Evolutionary conservation across 176 grass and related monocot genomes (phyloP).

Genomic region (Raddia guianensis): DNA sequence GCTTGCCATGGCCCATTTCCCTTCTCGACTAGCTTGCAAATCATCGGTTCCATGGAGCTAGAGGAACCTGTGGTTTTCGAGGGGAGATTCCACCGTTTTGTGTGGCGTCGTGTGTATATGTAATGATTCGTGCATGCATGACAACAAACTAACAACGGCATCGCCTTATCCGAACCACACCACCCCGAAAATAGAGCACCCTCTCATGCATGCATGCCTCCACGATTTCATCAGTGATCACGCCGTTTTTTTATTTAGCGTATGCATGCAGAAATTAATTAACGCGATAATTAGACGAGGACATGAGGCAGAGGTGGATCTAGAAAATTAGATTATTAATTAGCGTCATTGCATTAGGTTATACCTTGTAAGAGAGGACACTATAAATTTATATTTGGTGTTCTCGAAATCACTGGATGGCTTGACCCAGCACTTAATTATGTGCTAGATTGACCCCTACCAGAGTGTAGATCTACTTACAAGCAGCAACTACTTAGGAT

Average conservation of each 20-base stretch:
- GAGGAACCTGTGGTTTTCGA: constrained; percentile 14
- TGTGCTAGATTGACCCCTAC: too few species aligned
- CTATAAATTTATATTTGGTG: too few species aligned
- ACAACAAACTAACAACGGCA: constrained; percentile 40
- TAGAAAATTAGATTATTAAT: too few species aligned
- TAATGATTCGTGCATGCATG: constrained; percentile 23
- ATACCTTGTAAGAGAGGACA: too few species aligned
- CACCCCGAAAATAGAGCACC: too few species aligned
- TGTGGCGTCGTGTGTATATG: constrained; percentile 6
- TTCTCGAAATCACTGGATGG: too few species aligned
- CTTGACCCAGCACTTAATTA: too few species aligned
- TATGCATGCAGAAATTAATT: neutral
- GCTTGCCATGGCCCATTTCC: constrained; percentile 14
- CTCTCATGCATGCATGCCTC: neutral
- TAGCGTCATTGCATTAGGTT: too few species aligned
- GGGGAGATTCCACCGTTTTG: neutral
- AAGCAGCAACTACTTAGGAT: too few species aligned
- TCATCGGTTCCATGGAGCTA: constrained; percentile 5
- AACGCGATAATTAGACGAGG: neutral
- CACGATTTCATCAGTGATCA: neutral
- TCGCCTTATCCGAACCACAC: constrained; percentile 11
- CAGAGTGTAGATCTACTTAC: too few species aligned
- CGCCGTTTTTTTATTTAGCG: neutral
- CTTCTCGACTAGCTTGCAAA: constrained; percentile 12
- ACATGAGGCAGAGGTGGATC: too few species aligned